Percentiles rank a stretch among this genome's conserved stretches.
Evolutionary conservation across 202 grass and related monocot genomes (phyloP).

Genomic region (Bolboschoenoplectus hybrid): DNA sequence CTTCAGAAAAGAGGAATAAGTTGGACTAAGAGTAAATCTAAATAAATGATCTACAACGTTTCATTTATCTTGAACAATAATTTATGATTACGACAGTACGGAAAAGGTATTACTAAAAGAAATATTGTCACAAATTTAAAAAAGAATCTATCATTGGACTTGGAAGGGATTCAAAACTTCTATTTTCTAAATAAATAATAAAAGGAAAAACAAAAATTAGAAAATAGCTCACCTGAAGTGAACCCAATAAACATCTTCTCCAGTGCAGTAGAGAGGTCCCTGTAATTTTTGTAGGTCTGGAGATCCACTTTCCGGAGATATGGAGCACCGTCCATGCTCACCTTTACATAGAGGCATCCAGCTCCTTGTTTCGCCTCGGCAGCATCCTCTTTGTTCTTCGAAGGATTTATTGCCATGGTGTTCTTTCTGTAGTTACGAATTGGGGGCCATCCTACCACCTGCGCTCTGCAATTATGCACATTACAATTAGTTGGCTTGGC

Average conservation of each 20-base stretch:
- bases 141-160: not conserved
- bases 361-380: constrained; percentile 53
- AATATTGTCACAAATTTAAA: constrained; percentile 26
- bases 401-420: constrained; percentile 74
- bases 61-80: constrained; percentile 7
- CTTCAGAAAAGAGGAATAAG: not conserved
- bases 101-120: constrained; percentile 16
- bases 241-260: constrained; percentile 89
- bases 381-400: constrained; percentile 72
- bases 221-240: constrained; percentile 58
- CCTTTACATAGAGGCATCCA: constrained; percentile 77
- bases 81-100: not conserved
- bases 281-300: constrained; percentile 80
- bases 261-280: constrained; percentile 68
- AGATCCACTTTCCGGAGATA: constrained; percentile 93
- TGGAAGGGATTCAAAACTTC: not conserved
- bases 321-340: constrained; percentile 91
- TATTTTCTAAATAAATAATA: constrained; percentile 26
- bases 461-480: constrained; percentile 55
- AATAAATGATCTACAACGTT: not conserved
- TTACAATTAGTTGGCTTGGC: not conserved
- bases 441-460: constrained; percentile 95
- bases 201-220: constrained; percentile 32
- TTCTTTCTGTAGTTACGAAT: constrained; percentile 93
- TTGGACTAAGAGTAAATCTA: not conserved